Percentiles rank a stretch among this genome's conserved stretches.
These are phyloP conservation scores for Diaporthe australafricana DNA, from an alignment of 2,329 filamentous ascomycete genomes.

Conservation along the genomic window DNA sequence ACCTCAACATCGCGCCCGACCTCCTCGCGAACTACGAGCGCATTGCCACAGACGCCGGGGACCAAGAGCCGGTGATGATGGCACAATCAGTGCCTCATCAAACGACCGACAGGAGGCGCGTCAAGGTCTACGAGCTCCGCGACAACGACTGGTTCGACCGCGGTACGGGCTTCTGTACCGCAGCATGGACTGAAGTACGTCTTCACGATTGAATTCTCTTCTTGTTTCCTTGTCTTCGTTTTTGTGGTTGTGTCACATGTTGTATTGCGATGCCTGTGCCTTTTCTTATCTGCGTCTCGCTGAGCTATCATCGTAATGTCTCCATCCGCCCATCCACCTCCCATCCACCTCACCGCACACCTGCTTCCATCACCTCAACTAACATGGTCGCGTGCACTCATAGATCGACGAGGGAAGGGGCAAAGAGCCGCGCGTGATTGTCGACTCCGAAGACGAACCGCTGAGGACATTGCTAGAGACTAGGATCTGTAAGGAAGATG, in stretches of 20 bases:
- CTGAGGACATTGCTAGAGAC: constrained; percentile 88
- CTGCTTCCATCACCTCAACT: constrained; percentile 39
- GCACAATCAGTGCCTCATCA: constrained; percentile 78
- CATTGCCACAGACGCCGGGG: constrained; percentile 61
- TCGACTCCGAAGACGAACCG: constrained; percentile 93
- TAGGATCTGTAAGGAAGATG: constrained; percentile 91
- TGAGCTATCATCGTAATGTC: neutral
- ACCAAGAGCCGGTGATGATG: constrained; percentile 75
- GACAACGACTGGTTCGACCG: constrained; percentile 99
- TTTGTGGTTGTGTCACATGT: neutral
- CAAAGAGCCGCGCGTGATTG: constrained; percentile 88
- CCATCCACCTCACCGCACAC: neutral
- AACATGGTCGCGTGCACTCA: constrained; percentile 36
- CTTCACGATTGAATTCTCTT: neutral
- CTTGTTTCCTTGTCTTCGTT: neutral
- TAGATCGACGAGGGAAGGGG: constrained; percentile 69
- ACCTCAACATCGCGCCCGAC: constrained; percentile 67
- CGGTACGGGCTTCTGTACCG: constrained; percentile 94
- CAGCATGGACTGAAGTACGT: constrained; percentile 78
- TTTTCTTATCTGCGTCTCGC: neutral
- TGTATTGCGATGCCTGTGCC: neutral
- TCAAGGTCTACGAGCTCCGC: constrained; percentile 98
- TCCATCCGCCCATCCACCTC: neutral
- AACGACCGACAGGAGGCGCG: constrained; percentile 77
- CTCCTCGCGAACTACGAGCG: constrained; percentile 60